Percentiles rank a stretch among this genome's conserved stretches.
Conservation (phyloP, 805 yeast species). For the Nakazawaea sp. region DNA sequence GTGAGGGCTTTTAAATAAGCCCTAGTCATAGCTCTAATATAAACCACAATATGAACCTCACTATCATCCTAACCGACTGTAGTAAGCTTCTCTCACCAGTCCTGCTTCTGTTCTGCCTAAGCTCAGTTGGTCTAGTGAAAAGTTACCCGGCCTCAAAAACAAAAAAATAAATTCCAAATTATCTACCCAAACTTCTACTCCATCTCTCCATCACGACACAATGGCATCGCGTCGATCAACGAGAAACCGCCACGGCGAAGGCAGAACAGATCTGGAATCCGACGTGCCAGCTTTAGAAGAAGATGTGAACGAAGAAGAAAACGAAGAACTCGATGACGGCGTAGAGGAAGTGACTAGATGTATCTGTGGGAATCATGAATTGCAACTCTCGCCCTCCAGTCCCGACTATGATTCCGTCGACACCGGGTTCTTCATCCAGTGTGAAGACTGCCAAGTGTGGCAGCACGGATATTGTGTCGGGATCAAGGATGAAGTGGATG, state of each 20-base stretch:
- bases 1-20: no score
- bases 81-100: no score
- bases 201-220: no score
- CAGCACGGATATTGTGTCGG: constrained; percentile 98
- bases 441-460: constrained; percentile 93
- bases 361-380: constrained; percentile 45
- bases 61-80: no score
- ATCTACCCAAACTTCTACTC: no score
- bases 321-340: constrained; percentile 20
- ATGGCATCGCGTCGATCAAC: constrained; percentile 10
- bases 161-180: no score
- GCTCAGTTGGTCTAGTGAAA: no score
- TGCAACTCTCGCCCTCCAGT: constrained; percentile 21
- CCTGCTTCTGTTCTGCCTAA: no score
- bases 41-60: no score
- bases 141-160: no score
- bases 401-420: constrained; percentile 32
- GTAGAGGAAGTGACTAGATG: constrained; percentile 46
- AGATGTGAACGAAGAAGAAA: constrained; percentile 10
- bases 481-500: constrained; percentile 60
- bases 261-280: neutral
- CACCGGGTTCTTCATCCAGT: constrained; percentile 68
- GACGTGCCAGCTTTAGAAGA: constrained; percentile 2
- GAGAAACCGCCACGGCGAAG: constrained; percentile 1
- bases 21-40: no score